Evolutionary conservation across 495 filamentous ascomycete genomes (phyloP).

Genomic region (Neurospora intermedia): DNA sequence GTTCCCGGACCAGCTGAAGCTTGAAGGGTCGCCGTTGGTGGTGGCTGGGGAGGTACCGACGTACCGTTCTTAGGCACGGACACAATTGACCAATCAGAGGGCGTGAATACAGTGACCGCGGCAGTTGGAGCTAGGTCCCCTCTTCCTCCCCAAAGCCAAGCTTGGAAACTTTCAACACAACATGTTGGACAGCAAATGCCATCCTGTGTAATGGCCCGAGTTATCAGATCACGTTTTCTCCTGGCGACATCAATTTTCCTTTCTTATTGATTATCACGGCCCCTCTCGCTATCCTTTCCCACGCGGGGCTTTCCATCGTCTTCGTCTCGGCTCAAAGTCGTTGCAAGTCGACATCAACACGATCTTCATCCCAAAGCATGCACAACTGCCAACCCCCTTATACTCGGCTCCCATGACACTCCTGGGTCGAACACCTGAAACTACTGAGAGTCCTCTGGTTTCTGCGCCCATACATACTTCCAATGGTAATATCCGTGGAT

Average conservation of each 20-base stretch:
- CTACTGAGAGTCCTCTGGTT: constrained; percentile 9
- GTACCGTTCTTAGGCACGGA: neutral
- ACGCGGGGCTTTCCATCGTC: neutral
- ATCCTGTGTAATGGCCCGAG: neutral
- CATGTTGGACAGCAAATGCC: neutral
- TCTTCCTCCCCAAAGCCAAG: neutral
- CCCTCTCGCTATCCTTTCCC: neutral
- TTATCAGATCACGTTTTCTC: neutral
- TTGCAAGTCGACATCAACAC: neutral
- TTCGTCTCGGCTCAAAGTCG: neutral
- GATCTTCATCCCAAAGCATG: neutral
- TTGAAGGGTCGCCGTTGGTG: neutral
- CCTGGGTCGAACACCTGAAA: neutral
- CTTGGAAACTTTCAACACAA: neutral
- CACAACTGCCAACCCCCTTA: neutral
- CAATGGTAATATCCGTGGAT: constrained; percentile 9
- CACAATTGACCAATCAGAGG: neutral
- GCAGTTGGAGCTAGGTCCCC: neutral
- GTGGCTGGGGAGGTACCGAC: neutral
- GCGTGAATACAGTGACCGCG: neutral
- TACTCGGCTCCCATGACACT: neutral
- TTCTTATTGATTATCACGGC: neutral
- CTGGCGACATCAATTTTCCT: neutral
- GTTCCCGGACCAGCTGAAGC: neutral
- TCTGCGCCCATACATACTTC: constrained; percentile 22